Evolutionary conservation across 1,284 basidiomycete species (phyloP).

Genomic region (Acaromyces ingoldii): DNA sequence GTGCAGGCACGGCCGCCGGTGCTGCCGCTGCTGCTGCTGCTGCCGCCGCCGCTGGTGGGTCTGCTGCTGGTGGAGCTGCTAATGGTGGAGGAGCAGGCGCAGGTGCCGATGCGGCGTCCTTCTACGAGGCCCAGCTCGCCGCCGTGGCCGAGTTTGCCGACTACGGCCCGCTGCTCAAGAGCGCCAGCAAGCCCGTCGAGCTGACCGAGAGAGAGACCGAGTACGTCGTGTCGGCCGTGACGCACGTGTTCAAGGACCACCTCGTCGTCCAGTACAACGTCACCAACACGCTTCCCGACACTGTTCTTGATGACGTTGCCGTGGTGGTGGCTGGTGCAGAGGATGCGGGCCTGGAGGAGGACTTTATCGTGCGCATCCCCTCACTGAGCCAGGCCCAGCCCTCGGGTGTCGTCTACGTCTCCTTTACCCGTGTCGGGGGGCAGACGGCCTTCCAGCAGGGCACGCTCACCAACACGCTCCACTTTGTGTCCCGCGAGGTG

Average conservation of each 20-base stretch:
- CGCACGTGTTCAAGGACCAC: slow-evolving; percentile 93
- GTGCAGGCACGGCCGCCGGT: slow-evolving; percentile 16
- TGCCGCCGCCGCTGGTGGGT: slow-evolving; percentile 10
- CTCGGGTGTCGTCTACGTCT: slow-evolving; percentile 82
- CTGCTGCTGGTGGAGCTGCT: too few relatives aligned
- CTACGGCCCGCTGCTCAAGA: slow-evolving; percentile 85
- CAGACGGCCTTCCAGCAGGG: slow-evolving; percentile 73
- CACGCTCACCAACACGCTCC: slow-evolving; percentile 88
- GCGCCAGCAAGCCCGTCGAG: slow-evolving; percentile 70
- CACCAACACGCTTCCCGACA: slow-evolving; percentile 97
- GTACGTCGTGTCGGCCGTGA: slow-evolving; percentile 93
- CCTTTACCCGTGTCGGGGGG: slow-evolving; percentile 71
- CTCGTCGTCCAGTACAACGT: slow-evolving; percentile 89
- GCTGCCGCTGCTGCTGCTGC: slow-evolving; percentile 19
- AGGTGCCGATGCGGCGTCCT: slow-evolving; percentile 54
- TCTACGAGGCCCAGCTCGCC: slow-evolving; percentile 77
- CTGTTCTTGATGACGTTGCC: slow-evolving; percentile 80
- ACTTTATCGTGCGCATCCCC: slow-evolving; percentile 85
- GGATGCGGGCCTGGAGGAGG: slow-evolving; percentile 70
- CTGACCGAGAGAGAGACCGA: slow-evolving; percentile 97
- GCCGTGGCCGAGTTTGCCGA: slow-evolving; percentile 77
- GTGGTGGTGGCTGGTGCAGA: slow-evolving; percentile 85
- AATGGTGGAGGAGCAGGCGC: slow-evolving; percentile 47
- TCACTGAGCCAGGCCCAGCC: slow-evolving; percentile 61
- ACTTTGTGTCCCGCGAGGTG: slow-evolving; percentile 94